A percentile compares a stretch with the other conserved stretches of the same genome.
Evolutionary conservation across 2,329 filamentous ascomycete species (phyloP).

Genomic region (Aureobasidium sp.): DNA sequence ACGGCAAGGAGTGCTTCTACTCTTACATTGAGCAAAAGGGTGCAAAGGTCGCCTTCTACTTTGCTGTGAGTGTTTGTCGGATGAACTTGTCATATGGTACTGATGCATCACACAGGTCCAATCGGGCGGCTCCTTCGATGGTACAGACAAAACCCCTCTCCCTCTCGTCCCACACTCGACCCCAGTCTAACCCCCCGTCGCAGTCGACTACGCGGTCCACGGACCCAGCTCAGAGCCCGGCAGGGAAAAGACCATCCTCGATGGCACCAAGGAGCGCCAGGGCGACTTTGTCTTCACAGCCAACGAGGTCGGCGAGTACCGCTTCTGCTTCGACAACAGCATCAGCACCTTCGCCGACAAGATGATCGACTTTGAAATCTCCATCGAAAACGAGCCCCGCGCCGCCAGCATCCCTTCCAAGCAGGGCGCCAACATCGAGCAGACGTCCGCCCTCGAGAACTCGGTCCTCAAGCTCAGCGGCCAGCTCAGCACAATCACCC

Average conservation of each 20-base stretch:
- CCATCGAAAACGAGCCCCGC: conserved; percentile 84
- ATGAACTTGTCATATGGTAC: not conserved
- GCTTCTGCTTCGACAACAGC: conserved; percentile 97
- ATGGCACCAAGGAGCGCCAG: conserved; percentile 85
- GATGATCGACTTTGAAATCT: conserved; percentile 94
- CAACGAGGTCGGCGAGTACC: conserved; percentile 78
- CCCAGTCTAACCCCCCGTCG: not conserved
- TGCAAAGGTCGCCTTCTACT: conserved; percentile 95
- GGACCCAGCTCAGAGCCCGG: conserved; percentile 54
- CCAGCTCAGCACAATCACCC: conserved; percentile 85
- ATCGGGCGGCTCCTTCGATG: conserved; percentile 82
- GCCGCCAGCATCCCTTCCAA: conserved; percentile 73
- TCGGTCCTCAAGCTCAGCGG: conserved; percentile 91
- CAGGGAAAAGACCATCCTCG: conserved; percentile 66
- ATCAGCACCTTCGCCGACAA: conserved; percentile 97
- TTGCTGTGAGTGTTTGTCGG: conserved; percentile 60
- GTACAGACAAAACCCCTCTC: not conserved
- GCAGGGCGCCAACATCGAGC: conserved; percentile 80
- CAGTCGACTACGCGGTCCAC: conserved; percentile 78
- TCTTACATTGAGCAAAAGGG: conserved; percentile 67
- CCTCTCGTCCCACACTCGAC: not conserved
- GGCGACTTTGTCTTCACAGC: conserved; percentile 98
- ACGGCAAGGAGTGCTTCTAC: conserved; percentile 96
- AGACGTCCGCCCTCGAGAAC: conserved; percentile 83
- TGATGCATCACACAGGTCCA: conserved; percentile 59